Evolutionary conservation across 192 early-diverging fungal genomes (phyloP).

Genomic region (Backusella tarrabulga): DNA sequence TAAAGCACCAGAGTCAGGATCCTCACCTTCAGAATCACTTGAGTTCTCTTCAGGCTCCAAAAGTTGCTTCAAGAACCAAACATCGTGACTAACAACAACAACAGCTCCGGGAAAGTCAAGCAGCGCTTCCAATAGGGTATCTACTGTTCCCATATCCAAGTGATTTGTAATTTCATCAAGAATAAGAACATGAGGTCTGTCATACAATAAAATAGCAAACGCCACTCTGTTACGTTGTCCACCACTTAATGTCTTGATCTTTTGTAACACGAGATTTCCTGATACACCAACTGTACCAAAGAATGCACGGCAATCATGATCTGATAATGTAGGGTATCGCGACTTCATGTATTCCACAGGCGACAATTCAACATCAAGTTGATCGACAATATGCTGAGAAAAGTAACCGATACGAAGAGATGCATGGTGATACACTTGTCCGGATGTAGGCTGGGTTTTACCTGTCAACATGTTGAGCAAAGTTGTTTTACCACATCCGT

Average conservation of each 20-base stretch:
- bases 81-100: slow-evolving; percentile 86
- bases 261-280: slow-evolving; percentile 57
- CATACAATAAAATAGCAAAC: slow-evolving; percentile 64
- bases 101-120: slow-evolving; percentile 72
- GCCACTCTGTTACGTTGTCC: slow-evolving; percentile 83
- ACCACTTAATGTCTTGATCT: slow-evolving; percentile 69
- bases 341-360: slow-evolving; percentile 51
- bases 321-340: slow-evolving; percentile 42
- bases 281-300: slow-evolving; percentile 78
- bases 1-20: slow-evolving; percentile 23
- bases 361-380: slow-evolving; percentile 52
- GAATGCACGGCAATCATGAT: slow-evolving; percentile 65
- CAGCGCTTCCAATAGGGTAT: slow-evolving; percentile 69
- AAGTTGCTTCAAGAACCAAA: slow-evolving; percentile 60
- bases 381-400: slow-evolving; percentile 82
- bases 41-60: slow-evolving; percentile 57
- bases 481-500: slow-evolving; percentile 82
- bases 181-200: slow-evolving; percentile 65
- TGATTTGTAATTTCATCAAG: slow-evolving; percentile 89
- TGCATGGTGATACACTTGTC: slow-evolving; percentile 62
- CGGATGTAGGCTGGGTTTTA: slow-evolving; percentile 55
- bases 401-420: slow-evolving; percentile 76
- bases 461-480: slow-evolving; percentile 75
- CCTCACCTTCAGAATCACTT: slow-evolving; percentile 22
- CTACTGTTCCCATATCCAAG: slow-evolving; percentile 84